phyloP scores from a whole-genome alignment of 1,284 basidiomycete species.

The Fomitopsis pinicola region DNA sequence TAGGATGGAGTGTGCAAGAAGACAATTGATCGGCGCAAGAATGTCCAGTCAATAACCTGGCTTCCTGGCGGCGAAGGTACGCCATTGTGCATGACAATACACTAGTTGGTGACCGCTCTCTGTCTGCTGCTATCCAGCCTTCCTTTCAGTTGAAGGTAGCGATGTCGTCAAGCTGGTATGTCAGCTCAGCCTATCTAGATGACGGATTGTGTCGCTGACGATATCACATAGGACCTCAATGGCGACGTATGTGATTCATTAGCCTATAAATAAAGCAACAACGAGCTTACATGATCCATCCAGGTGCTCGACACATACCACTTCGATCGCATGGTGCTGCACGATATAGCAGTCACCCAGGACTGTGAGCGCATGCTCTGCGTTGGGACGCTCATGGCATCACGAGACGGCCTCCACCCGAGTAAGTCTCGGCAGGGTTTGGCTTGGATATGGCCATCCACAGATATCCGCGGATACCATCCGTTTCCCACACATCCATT shows the following conservation, averaged over 20 bases:
- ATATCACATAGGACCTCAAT: constrained; percentile 40
- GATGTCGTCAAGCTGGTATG: constrained; percentile 46
- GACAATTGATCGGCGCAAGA: constrained; percentile 60
- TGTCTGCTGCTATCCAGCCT: constrained; percentile 30
- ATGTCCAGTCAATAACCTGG: constrained; percentile 70
- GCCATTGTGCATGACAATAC: not conserved
- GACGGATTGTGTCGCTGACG: not conserved
- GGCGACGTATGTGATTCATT: constrained; percentile 33
- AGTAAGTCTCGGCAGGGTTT: constrained; percentile 68
- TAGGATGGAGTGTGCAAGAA: constrained; percentile 70
- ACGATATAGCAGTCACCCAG: constrained; percentile 70
- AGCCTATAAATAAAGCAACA: not conserved
- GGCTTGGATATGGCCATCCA: too few species aligned
- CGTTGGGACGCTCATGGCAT: constrained; percentile 63
- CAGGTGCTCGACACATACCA: constrained; percentile 56
- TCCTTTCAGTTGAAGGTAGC: constrained; percentile 54
- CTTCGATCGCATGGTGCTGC: constrained; percentile 63
- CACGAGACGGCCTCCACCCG: constrained; percentile 61
- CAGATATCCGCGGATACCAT: too few species aligned
- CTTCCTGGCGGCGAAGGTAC: constrained; percentile 62
- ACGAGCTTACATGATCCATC: not conserved
- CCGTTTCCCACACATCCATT: too few species aligned
- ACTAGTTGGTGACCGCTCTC: not conserved
- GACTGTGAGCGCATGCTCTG: constrained; percentile 63
- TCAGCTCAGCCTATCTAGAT: not conserved